Evolutionary conservation across 2,329 filamentous ascomycete genomes (phyloP).

Genomic region (Xylariaceae sp.): DNA sequence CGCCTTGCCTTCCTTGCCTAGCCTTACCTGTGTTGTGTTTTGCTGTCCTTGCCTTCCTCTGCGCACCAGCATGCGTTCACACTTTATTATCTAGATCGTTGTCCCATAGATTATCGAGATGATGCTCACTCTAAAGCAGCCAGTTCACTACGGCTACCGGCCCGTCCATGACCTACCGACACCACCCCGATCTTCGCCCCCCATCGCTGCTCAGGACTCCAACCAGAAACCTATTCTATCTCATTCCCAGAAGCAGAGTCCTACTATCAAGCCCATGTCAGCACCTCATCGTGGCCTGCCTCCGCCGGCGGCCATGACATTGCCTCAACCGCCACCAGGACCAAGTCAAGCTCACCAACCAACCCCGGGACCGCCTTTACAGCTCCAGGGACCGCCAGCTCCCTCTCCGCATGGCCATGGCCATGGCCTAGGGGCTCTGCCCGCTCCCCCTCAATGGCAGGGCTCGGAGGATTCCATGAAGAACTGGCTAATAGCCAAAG

Average conservation of each 20-base stretch:
- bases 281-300: slow-evolving; percentile 66
- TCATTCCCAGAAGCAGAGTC: slow-evolving; percentile 41
- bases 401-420: slow-evolving; percentile 34
- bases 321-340: slow-evolving; percentile 39
- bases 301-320: slow-evolving; percentile 61
- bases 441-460: slow-evolving; percentile 64
- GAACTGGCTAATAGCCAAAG: slow-evolving; percentile 65
- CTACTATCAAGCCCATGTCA: slow-evolving; percentile 58
- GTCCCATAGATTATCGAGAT: slow-evolving; percentile 30
- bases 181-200: slow-evolving; percentile 54
- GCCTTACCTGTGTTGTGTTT: no score
- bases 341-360: slow-evolving; percentile 25
- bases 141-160: slow-evolving; percentile 54
- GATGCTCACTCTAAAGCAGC: slow-evolving; percentile 61
- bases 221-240: slow-evolving; percentile 36
- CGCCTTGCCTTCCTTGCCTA: slow-evolving; percentile 1
- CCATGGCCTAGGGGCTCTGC: slow-evolving; percentile 49
- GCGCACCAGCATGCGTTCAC: slow-evolving; percentile 18
- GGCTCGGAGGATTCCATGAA: slow-evolving; percentile 67
- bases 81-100: slow-evolving; percentile 19
- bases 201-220: slow-evolving; percentile 46
- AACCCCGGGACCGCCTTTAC: slow-evolving; percentile 24
- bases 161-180: slow-evolving; percentile 60
- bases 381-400: slow-evolving; percentile 27
- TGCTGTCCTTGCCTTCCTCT: slow-evolving; percentile 8